Conservation (phyloP, 2,329 filamentous ascomycete species). For the Myotisia sp. region DNA sequence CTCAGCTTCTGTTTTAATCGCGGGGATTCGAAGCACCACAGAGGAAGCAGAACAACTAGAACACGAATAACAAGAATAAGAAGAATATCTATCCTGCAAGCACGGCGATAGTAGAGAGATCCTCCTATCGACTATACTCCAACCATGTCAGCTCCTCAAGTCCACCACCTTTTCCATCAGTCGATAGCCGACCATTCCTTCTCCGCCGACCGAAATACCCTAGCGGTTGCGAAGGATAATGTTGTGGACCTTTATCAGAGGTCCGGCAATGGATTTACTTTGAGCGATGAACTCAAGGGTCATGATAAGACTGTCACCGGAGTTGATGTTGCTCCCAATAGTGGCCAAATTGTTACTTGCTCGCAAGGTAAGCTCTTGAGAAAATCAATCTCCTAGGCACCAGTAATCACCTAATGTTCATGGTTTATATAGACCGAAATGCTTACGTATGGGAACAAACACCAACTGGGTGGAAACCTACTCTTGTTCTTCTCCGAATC, state of each 20-base stretch:
- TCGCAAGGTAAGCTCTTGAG: conserved; percentile 57
- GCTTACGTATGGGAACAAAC: conserved; percentile 96
- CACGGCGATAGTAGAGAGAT: conserved; percentile 87
- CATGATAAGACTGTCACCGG: conserved; percentile 96
- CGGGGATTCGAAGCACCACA: no score
- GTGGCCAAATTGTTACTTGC: conserved; percentile 90
- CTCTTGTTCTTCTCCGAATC: conserved; percentile 88
- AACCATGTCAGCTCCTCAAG: conserved; percentile 71
- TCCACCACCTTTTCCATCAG: conserved; percentile 91
- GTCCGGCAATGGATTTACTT: conserved; percentile 58
- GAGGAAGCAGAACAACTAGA: no score
- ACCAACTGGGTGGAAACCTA: conserved; percentile 87
- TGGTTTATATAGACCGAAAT: conserved; percentile 65
- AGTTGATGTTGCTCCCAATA: conserved; percentile 84
- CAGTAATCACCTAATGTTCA: no score
- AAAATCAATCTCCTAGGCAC: no score
- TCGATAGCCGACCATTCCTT: conserved; percentile 97
- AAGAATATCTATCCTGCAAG: no score
- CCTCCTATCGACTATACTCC: conserved; percentile 57
- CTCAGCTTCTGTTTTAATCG: no score
- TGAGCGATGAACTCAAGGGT: conserved; percentile 85
- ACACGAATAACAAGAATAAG: no score
- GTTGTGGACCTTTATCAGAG: conserved; percentile 75
- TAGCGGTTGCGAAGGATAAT: conserved; percentile 84
- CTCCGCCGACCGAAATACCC: conserved; percentile 73